phyloP scores from a whole-genome alignment of 2,329 filamentous ascomycete species.

The Calonectria multiphialidica region DNA sequence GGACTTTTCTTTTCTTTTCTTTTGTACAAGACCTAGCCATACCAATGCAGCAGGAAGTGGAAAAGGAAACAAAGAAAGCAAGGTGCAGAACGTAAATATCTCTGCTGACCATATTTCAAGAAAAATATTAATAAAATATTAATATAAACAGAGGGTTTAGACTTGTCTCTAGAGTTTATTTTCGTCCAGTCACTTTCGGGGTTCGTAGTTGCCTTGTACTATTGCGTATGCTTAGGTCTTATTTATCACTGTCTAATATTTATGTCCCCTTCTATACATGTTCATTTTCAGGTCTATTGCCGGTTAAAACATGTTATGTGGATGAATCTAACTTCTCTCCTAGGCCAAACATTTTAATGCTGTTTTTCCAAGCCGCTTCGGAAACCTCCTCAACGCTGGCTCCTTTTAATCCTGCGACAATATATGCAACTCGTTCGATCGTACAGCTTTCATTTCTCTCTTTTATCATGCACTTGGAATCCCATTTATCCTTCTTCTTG shows the following conservation, averaged over 20 bases:
- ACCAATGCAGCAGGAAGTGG: too few species aligned
- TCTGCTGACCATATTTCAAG: too few species aligned
- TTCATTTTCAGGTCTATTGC: not conserved
- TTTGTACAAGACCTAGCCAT: too few species aligned
- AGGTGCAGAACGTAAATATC: not conserved
- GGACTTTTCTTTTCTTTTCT: not conserved
- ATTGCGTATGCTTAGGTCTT: too few species aligned
- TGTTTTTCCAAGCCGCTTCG: conserved; percentile 52
- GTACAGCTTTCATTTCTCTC: conserved; percentile 63
- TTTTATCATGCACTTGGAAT: conserved; percentile 60
- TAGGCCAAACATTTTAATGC: conserved; percentile 47
- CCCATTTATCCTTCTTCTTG: conserved; percentile 64
- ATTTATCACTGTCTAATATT: not conserved
- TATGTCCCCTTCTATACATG: not conserved
- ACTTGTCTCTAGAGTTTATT: too few species aligned
- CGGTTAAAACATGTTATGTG: too few species aligned
- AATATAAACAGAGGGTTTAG: too few species aligned
- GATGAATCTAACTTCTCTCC: conserved; percentile 20
- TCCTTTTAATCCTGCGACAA: conserved; percentile 62
- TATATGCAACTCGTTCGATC: conserved; percentile 59
- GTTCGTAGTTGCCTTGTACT: too few species aligned
- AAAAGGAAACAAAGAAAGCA: too few species aligned
- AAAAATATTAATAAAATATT: too few species aligned
- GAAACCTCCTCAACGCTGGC: conserved; percentile 56
- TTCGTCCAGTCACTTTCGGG: too few species aligned